Conservation (phyloP, 1,284 basidiomycete species). For the Ceratobasidium sp. region DNA sequence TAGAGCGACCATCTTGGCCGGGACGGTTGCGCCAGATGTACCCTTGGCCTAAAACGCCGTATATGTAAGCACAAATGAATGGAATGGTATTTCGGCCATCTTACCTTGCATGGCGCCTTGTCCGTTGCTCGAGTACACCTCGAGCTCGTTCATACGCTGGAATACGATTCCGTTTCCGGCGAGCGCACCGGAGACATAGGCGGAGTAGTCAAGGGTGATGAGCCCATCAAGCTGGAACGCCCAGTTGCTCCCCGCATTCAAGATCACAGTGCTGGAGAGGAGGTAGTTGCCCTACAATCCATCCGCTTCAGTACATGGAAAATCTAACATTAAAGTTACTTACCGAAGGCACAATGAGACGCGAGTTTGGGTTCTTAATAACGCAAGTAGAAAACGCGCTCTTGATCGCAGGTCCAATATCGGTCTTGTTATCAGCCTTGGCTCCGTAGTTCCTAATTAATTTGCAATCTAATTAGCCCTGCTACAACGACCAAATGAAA, state of each 20-base stretch:
- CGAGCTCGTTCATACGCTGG: constrained; percentile 54
- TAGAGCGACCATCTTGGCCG: constrained; percentile 22
- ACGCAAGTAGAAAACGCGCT: constrained; percentile 54
- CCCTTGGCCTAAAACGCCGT: constrained; percentile 23
- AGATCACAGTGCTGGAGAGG: constrained; percentile 52
- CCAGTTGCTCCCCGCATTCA: constrained; percentile 53
- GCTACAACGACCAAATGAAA: background rate
- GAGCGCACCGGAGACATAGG: constrained; percentile 25
- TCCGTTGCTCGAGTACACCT: constrained; percentile 55
- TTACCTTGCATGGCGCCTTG: constrained; percentile 55
- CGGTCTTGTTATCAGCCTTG: constrained; percentile 43
- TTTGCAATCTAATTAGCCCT: background rate
- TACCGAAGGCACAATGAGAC: constrained; percentile 51
- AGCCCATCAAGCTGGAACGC: constrained; percentile 54
- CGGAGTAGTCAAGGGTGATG: constrained; percentile 50
- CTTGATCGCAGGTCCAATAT: constrained; percentile 55
- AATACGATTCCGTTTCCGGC: constrained; percentile 25
- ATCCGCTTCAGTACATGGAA: background rate
- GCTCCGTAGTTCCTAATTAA: constrained; percentile 27
- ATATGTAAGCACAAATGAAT: background rate
- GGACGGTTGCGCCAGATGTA: constrained; percentile 34
- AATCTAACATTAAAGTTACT: background rate
- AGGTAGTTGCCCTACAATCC: constrained; percentile 50
- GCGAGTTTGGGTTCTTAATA: constrained; percentile 51
- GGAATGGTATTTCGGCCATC: background rate